Conservation (phyloP, 2,329 filamentous ascomycete species). For the Pseudogymnoascus sp. region DNA sequence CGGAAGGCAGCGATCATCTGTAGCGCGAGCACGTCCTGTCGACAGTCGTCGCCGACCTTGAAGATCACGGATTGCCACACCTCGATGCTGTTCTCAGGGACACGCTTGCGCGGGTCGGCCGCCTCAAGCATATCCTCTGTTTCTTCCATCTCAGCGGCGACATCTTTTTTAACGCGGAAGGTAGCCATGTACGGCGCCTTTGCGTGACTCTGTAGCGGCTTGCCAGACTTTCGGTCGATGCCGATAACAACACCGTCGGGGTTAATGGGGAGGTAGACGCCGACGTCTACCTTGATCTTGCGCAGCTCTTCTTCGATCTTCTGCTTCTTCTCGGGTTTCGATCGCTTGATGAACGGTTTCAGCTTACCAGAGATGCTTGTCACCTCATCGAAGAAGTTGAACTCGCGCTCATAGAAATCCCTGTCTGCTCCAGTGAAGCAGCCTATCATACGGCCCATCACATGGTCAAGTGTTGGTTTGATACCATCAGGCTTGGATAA, state of each 20-base stretch:
- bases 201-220: conserved; percentile 92
- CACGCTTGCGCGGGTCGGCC: conserved; percentile 31
- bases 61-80: conserved; percentile 99
- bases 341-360: conserved; percentile 82
- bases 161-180: conserved; percentile 86
- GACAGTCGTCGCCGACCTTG: conserved; percentile 97
- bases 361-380: conserved; percentile 93
- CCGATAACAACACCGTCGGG: conserved; percentile 95
- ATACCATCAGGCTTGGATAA: conserved; percentile 65
- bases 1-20: conserved; percentile 98
- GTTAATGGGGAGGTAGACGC: conserved; percentile 94
- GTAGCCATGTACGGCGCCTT: conserved; percentile 99
- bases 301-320: conserved; percentile 98
- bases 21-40: conserved; percentile 90
- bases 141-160: conserved; percentile 41
- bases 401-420: conserved; percentile 87
- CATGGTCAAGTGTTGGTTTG: conserved; percentile 86
- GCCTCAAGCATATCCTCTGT: conserved; percentile 44
- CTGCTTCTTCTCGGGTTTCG: conserved; percentile 95
- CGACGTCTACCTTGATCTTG: conserved; percentile 94
- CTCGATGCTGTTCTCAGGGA: conserved; percentile 59
- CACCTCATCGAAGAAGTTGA: conserved; percentile 96
- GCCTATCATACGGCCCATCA: conserved; percentile 73
- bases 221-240: conserved; percentile 95
- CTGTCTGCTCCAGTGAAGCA: conserved; percentile 74